Evolutionary conservation across 306 rosid species (phyloP), one percentile per base, ranked within the genome.

Genomic region (Cicer arietinum): DNA sequence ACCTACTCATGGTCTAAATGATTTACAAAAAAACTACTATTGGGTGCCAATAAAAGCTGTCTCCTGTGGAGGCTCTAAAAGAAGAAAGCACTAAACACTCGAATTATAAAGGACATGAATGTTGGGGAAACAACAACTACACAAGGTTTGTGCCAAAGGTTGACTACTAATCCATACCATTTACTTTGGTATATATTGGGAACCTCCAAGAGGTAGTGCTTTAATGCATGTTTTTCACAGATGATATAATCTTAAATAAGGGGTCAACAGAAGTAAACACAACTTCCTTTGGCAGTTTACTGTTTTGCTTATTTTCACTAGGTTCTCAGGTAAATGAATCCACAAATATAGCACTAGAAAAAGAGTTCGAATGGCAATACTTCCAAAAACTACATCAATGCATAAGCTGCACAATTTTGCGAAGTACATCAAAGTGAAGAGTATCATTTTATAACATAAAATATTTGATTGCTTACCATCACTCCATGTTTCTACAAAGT

Each of bases 401-500:
- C 20, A 76, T 56, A 64, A 75, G 50, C 52, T 14, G 50, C 7
- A 47, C 46, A 71, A 44, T 17, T 65, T 59, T 40, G 43, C 69
- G n/a, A 59, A 39, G 17, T 5, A 35, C n/a, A 78, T 56, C 12
- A 18, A 35, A 69, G 57, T 70, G 66, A 66, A 69, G 35, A 44
- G 46, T 61, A 54, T 47, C 43, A 50, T 16, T 60, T 65, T 40
- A 70, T 22, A 59, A 64, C 13, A 63, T 71, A 60, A 77, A 74
- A 78, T 40, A 51, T 77, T 72, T 63, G 51, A 76, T 25, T 47
- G 58, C 92, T 91, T 86, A 94, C 99, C 93, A 53, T 86, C 90
- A 69, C 83, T 88, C 99, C 99, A 92, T 43, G 90, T 89, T 81
- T 89, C 85, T n/a, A 92, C 83, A 30, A 90, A 90, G 82, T 89